phyloP scores from a whole-genome alignment of 139 green algal genomes.

The Coelastrella sp. region DNA sequence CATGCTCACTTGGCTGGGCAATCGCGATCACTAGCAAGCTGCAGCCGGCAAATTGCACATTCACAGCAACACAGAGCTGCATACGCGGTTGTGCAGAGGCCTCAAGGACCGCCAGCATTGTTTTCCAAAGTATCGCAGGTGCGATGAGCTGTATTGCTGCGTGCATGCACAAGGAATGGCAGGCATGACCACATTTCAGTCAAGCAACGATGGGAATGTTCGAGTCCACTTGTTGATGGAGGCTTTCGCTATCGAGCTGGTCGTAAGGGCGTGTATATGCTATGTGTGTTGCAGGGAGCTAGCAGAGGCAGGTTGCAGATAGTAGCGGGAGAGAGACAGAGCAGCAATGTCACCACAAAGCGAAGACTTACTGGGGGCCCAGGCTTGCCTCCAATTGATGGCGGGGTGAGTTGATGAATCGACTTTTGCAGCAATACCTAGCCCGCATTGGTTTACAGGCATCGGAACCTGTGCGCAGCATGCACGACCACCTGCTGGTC shows the following conservation, averaged over 20 bases:
- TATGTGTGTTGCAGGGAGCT: background rate
- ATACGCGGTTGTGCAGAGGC: background rate
- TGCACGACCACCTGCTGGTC: no score
- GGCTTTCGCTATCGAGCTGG: no score
- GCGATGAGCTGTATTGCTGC: background rate
- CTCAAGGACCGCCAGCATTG: background rate
- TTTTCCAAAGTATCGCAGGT: background rate
- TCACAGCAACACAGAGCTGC: background rate
- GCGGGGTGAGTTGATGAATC: conserved; percentile 29
- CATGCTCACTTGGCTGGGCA: background rate
- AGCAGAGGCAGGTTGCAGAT: conserved; percentile 38
- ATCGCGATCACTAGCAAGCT: background rate
- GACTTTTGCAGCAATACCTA: background rate
- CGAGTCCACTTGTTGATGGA: no score
- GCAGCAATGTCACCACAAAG: conserved; percentile 44
- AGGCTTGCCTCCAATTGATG: conserved; percentile 48
- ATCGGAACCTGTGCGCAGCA: no score
- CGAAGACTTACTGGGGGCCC: conserved; percentile 36
- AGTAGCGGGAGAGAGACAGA: conserved; percentile 44
- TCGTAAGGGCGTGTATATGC: background rate
- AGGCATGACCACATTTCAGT: background rate
- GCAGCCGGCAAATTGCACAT: background rate
- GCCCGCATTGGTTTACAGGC: no score
- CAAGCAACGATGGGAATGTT: background rate
- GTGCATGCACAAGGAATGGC: background rate